phyloP scores from a whole-genome alignment of 2,329 filamentous ascomycete species.

The Cladosporium sp. region DNA sequence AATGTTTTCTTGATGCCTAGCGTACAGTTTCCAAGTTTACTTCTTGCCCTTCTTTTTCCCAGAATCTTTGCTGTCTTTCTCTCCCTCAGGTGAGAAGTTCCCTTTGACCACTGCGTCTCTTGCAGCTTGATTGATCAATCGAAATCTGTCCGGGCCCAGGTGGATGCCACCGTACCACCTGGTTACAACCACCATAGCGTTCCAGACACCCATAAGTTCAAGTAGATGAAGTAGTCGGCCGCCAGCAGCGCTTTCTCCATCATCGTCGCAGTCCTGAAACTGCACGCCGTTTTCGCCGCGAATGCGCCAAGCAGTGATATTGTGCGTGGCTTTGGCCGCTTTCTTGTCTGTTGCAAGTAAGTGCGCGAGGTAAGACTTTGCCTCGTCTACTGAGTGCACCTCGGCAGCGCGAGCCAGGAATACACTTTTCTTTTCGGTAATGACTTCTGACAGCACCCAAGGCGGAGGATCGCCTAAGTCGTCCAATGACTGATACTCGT shows the following conservation, averaged over 20 bases:
- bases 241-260: slow-evolving; percentile 90
- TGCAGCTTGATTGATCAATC: slow-evolving; percentile 80
- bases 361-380: slow-evolving; percentile 64
- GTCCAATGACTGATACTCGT: slow-evolving; percentile 28
- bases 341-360: slow-evolving; percentile 78
- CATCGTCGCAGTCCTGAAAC: slow-evolving; percentile 94
- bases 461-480: slow-evolving; percentile 43
- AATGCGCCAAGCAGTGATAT: slow-evolving; percentile 92
- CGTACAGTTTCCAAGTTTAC: background rate
- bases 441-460: slow-evolving; percentile 69
- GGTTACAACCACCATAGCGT: slow-evolving; percentile 86
- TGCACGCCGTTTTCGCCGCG: slow-evolving; percentile 43
- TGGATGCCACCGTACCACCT: slow-evolving; percentile 93
- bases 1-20: no score
- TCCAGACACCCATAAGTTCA: slow-evolving; percentile 92
- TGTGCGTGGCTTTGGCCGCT: slow-evolving; percentile 81
- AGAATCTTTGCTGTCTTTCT: background rate
- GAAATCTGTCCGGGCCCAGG: slow-evolving; percentile 81
- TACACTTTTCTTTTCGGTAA: slow-evolving; percentile 77
- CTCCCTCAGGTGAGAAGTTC: slow-evolving; percentile 37
- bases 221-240: slow-evolving; percentile 79
- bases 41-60: slow-evolving; percentile 10
- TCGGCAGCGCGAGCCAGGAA: slow-evolving; percentile 73
- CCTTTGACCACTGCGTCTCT: slow-evolving; percentile 77
- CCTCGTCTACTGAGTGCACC: slow-evolving; percentile 65